Evolutionary conservation across 768 basidiomycete genomes (phyloP).

Genomic region (Cystobasidium onofrii): DNA sequence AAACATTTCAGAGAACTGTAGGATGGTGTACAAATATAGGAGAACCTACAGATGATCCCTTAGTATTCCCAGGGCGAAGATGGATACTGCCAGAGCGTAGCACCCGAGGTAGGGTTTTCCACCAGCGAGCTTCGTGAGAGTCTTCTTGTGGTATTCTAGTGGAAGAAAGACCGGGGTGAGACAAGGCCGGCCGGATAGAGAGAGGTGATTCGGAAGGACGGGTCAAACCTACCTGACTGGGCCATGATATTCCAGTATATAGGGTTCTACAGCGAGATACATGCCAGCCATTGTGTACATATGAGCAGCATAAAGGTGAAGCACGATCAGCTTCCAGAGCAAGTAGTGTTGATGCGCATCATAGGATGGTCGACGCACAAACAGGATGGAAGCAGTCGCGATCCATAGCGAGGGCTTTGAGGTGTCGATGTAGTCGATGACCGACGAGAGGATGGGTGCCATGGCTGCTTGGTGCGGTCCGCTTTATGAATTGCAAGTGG

Average conservation of each 20-base stretch:
- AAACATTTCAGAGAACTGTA: not conserved
- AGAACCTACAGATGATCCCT: slow-evolving; percentile 69
- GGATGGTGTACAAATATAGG: not conserved
- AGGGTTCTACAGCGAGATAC: slow-evolving; percentile 59
- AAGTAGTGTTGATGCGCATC: not conserved
- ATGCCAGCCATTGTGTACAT: too few species aligned
- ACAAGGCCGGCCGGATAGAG: too few species aligned
- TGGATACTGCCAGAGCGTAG: slow-evolving; percentile 74
- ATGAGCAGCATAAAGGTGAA: too few species aligned
- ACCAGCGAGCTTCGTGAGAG: slow-evolving; percentile 72
- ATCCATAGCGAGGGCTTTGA: slow-evolving; percentile 60
- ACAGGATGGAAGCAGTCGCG: slow-evolving; percentile 62
- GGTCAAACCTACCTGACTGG: slow-evolving; percentile 23
- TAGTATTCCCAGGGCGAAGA: slow-evolving; percentile 74
- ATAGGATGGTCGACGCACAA: slow-evolving; percentile 45
- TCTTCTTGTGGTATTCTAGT: slow-evolving; percentile 71
- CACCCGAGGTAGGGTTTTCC: slow-evolving; percentile 60
- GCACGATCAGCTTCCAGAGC: not conserved
- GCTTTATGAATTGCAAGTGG: not conserved
- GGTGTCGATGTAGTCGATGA: slow-evolving; percentile 52
- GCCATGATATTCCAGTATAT: slow-evolving; percentile 94
- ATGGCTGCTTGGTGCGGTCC: not conserved
- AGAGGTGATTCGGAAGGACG: not conserved
- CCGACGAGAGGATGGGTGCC: not conserved
- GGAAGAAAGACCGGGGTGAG: not conserved